A percentile compares a stretch with the other conserved stretches of the same genome.
These are phyloP conservation scores for Yamadazyma taylorii DNA, from an alignment of 1,139 yeast genomes.

Conservation along the genomic window DNA sequence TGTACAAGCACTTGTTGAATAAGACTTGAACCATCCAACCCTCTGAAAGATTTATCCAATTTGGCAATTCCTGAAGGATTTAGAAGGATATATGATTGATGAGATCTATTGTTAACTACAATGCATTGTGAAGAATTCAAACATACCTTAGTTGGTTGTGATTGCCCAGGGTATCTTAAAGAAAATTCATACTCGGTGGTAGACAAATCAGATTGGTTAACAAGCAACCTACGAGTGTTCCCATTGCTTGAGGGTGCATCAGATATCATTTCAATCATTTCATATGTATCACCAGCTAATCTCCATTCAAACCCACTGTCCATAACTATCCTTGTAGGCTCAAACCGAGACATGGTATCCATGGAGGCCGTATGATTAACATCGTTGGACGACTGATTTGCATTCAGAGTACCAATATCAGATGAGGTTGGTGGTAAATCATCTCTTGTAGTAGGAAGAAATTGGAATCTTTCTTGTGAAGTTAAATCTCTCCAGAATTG, in stretches of 20 bases:
- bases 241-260: slow-evolving; percentile 5
- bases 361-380: too few species aligned
- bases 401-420: too few species aligned
- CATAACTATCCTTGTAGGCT: slow-evolving; percentile 25
- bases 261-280: slow-evolving; percentile 17
- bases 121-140: slow-evolving; percentile 45
- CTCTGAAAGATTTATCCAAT: slow-evolving; percentile 20
- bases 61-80: slow-evolving; percentile 37
- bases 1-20: slow-evolving; percentile 26
- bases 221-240: slow-evolving; percentile 17
- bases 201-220: slow-evolving; percentile 26
- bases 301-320: slow-evolving; percentile 27
- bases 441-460: slow-evolving; percentile 19
- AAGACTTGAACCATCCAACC: slow-evolving; percentile 15
- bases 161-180: slow-evolving; percentile 15
- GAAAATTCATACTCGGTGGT: slow-evolving; percentile 23
- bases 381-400: too few species aligned
- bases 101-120: slow-evolving; percentile 34
- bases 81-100: slow-evolving; percentile 40
- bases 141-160: slow-evolving; percentile 17
- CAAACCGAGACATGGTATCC: slow-evolving; percentile 16
- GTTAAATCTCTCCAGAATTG: slow-evolving; percentile 29
- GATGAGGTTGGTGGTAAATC: slow-evolving; percentile 6
- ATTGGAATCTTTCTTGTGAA: slow-evolving; percentile 25
- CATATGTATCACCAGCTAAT: slow-evolving; percentile 28